These are phyloP conservation scores for Sugiyamaella floridensis DNA, from an alignment of 805 yeast genomes.

Conservation along the genomic window DNA sequence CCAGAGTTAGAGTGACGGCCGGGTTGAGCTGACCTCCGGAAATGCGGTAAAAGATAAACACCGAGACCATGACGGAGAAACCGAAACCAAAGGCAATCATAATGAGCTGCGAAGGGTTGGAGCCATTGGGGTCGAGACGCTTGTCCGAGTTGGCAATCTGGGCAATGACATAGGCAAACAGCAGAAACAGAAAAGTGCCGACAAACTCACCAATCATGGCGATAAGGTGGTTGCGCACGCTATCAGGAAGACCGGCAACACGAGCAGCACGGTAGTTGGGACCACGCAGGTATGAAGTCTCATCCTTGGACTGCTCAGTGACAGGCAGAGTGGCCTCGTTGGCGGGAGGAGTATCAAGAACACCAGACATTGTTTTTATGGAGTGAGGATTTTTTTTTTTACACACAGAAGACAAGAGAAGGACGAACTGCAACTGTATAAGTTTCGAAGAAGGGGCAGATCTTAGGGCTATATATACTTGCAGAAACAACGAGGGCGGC, in stretches of 20 bases:
- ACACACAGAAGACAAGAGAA: neutral
- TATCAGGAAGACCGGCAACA: conserved; percentile 35
- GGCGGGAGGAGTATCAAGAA: conserved; percentile 9
- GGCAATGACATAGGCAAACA: conserved; percentile 77
- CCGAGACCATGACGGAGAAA: conserved; percentile 70
- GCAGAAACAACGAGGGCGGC: neutral
- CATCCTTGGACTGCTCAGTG: conserved; percentile 7
- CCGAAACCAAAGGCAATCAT: conserved; percentile 87
- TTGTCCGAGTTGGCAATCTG: conserved; percentile 68
- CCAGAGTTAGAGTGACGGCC: conserved; percentile 70
- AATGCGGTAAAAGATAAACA: conserved; percentile 60
- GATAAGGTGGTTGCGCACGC: conserved; percentile 51
- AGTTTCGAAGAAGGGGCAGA: neutral
- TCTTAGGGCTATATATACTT: too few relatives aligned
- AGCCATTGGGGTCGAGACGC: conserved; percentile 30
- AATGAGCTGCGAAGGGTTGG: conserved; percentile 60
- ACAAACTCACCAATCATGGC: conserved; percentile 76
- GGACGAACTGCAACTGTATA: neutral
- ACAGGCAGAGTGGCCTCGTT: conserved; percentile 10
- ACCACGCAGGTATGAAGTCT: conserved; percentile 1
- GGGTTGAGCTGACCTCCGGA: conserved; percentile 91
- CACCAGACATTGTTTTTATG: conserved; percentile 1
- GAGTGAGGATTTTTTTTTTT: neutral
- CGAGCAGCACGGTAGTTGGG: neutral
- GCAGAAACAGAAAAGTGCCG: conserved; percentile 79